Conservation (phyloP, 139 green algal genomes). For the Coelastrella sp. region DNA sequence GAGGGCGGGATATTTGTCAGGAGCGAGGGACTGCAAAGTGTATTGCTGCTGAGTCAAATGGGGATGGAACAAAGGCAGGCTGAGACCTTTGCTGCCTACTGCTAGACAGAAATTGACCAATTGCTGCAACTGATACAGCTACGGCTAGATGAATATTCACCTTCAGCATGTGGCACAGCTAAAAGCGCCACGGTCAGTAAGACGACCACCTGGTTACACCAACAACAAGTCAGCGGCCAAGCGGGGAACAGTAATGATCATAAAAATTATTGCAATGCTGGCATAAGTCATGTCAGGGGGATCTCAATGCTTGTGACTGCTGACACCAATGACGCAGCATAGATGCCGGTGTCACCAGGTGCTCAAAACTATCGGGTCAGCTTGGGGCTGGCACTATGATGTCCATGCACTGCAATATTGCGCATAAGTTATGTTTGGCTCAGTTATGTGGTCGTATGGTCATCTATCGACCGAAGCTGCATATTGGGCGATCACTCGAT, state of each 20-base stretch:
- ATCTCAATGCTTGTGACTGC: too few species aligned
- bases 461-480: too few species aligned
- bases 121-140: neutral
- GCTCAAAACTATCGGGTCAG: neutral
- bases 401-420: too few species aligned
- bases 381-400: too few species aligned
- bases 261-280: too few species aligned
- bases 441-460: too few species aligned
- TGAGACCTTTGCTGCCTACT: neutral
- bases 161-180: constrained; percentile 15
- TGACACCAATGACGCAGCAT: too few species aligned
- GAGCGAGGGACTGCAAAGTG: neutral
- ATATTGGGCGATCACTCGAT: neutral
- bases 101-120: too few species aligned
- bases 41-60: neutral
- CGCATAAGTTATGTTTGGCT: too few species aligned
- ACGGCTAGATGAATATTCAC: neutral
- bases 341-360: neutral
- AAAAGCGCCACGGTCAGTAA: constrained; percentile 10
- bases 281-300: too few species aligned
- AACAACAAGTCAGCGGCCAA: neutral
- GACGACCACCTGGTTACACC: constrained; percentile 34
- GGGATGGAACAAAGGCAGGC: too few species aligned
- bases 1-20: neutral
- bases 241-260: neutral